Evolutionary conservation across 2,329 filamentous ascomycete genomes (phyloP).

Genomic region (Chalaropsis thielavioides): DNA sequence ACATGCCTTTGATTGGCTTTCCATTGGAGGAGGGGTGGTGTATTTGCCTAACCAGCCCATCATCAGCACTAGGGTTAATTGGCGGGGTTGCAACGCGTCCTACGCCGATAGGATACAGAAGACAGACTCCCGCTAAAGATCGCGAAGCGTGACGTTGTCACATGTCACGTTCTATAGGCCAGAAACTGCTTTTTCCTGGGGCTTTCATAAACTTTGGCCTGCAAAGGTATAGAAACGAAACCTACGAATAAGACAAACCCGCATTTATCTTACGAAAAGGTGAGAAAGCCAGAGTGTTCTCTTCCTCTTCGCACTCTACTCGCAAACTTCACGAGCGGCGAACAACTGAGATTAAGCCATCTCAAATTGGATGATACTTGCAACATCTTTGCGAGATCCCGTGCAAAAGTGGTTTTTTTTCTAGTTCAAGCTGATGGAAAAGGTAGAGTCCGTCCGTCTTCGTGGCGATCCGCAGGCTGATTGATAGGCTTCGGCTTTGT

Average conservation of each 20-base stretch:
- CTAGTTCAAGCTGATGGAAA: too few species aligned
- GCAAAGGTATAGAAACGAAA: too few species aligned
- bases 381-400: too few species aligned
- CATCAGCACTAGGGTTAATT: not conserved
- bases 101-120: not conserved
- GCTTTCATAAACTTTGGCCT: not conserved
- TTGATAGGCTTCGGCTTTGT: too few species aligned
- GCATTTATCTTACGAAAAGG: not conserved
- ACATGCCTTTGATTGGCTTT: not conserved
- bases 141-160: conserved; percentile 2
- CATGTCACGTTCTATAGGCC: not conserved
- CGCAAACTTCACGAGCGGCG: not conserved
- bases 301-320: not conserved
- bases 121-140: not conserved
- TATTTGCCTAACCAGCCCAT: not conserved
- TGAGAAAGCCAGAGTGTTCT: not conserved
- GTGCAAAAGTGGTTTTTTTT: too few species aligned
- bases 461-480: too few species aligned
- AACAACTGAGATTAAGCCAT: not conserved
- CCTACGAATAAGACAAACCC: not conserved
- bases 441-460: too few species aligned
- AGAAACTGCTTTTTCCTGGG: not conserved
- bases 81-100: not conserved
- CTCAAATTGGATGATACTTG: not conserved
- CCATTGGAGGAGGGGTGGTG: too few species aligned